Conservation (phyloP, 192 early-diverging fungal genomes). For the Coemansia sp. region DNA sequence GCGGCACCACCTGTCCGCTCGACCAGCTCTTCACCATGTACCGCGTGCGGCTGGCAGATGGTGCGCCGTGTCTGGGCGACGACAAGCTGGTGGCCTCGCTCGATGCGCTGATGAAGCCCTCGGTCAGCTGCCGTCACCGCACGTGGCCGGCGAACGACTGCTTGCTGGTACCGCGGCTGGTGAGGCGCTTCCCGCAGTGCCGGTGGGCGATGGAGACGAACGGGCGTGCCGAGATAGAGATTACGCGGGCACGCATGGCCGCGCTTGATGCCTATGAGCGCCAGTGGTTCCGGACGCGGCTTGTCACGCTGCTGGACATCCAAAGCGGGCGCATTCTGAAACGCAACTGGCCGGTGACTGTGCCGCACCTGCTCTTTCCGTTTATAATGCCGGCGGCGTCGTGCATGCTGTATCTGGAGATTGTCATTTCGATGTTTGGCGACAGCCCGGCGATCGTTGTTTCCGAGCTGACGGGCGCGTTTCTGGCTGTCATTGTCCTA, state of each 20-base stretch:
- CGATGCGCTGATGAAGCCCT: slow-evolving; percentile 42
- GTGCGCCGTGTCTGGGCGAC: slow-evolving; percentile 37
- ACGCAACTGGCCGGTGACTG: slow-evolving; percentile 28
- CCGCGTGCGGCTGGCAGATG: slow-evolving; percentile 33
- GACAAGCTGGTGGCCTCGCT: slow-evolving; percentile 36
- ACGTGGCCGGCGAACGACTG: slow-evolving; percentile 51
- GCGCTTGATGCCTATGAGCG: slow-evolving; percentile 43
- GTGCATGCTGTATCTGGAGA: slow-evolving; percentile 51
- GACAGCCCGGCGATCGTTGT: slow-evolving; percentile 47
- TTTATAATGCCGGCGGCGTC: slow-evolving; percentile 37
- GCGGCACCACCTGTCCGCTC: slow-evolving; percentile 24
- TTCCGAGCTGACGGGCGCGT: slow-evolving; percentile 45
- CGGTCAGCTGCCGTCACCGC: slow-evolving; percentile 36
- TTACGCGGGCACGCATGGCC: slow-evolving; percentile 17
- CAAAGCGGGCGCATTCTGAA: slow-evolving; percentile 28
- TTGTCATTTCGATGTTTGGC: slow-evolving; percentile 47
- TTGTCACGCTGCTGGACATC: slow-evolving; percentile 42
- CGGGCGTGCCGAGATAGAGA: slow-evolving; percentile 35
- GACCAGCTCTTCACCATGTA: slow-evolving; percentile 50
- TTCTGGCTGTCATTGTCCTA: slow-evolving; percentile 29
- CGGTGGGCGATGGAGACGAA: slow-evolving; percentile 51
- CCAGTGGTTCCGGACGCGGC: slow-evolving; percentile 46
- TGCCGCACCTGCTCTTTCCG: slow-evolving; percentile 34
- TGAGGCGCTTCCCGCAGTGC: slow-evolving; percentile 24
- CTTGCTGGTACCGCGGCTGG: slow-evolving; percentile 39